phyloP scores from a whole-genome alignment of 1,284 basidiomycete genomes.

The Mycena citricolor region DNA sequence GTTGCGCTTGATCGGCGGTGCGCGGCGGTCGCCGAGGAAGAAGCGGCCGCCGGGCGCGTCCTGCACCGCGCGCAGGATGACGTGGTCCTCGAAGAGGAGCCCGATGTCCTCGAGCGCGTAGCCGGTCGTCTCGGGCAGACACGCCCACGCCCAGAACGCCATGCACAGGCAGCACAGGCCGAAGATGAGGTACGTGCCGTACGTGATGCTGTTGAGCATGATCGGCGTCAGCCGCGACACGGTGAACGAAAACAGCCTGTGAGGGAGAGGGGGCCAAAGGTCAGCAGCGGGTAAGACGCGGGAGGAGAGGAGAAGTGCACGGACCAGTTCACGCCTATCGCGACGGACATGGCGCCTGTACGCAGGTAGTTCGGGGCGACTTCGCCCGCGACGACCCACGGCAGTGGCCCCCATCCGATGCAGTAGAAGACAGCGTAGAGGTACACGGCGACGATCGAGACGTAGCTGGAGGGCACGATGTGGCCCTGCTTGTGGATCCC shows the following conservation, averaged over 20 bases:
- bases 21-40: conserved; percentile 37
- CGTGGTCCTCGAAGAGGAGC: conserved; percentile 43
- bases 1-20: conserved; percentile 23
- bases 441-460: conserved; percentile 49
- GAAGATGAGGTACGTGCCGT: conserved; percentile 54
- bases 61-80: conserved; percentile 41
- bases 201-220: conserved; percentile 47
- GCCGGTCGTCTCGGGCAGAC: conserved; percentile 47
- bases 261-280: no score
- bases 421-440: conserved; percentile 49
- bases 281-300: no score
- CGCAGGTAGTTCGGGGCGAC: conserved; percentile 50
- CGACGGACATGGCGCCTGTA: conserved; percentile 41
- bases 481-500: conserved; percentile 34
- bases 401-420: conserved; percentile 42
- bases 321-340: conserved; percentile 31
- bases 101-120: conserved; percentile 48
- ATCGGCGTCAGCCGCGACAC: conserved; percentile 52
- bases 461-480: conserved; percentile 45
- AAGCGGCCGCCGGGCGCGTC: conserved; percentile 47
- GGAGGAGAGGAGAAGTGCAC: neutral
- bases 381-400: conserved; percentile 49
- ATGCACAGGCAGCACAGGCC: conserved; percentile 47
- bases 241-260: conserved; percentile 47
- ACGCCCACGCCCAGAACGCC: conserved; percentile 45